Evolutionary conservation across 2,329 filamentous ascomycete species (phyloP), one percentile per base, ranked within the genome.

Genomic region (Colletotrichum euphorbiae): DNA sequence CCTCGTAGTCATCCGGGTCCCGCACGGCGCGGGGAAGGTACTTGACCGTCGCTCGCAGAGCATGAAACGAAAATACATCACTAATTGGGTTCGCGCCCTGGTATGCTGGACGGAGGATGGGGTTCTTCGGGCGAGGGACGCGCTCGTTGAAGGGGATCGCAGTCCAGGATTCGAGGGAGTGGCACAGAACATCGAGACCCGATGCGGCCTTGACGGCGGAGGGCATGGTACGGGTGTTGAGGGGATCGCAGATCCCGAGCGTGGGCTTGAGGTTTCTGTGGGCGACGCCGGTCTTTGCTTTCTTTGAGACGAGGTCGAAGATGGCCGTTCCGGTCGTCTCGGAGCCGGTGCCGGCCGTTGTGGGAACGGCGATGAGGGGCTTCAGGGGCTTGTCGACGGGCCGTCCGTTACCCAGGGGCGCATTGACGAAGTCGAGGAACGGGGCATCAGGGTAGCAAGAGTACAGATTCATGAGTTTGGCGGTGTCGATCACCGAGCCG

Each of bases 301-400:
- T 91, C 79, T 93, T 93, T 51, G 91, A 89, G 2, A 97, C 93
- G 0, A 99, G 87, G 75, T 99, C 96, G 78, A 99, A 99, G 80
- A 99, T 99, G 59, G 97, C 97, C 0, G 96, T 99, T 19, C 96
- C 97, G 0, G 96, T 99, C 1, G 96, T 99, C 80, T 99, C 96
- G 62, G 93, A 96, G 4, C 93, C 93, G 0, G 93, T 96, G 51
- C 93, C 93, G 13, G 93, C 92, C 1, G 93, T 96, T 1, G 93
- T 96, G 3, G 93, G 93, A 1, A 95, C 89, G 38, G 93, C 93
- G 55, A 96, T 90, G n/a, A 96, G 85, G 1, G 93, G 93, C 74
- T 87, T 89, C 15, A 96, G 82, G 36, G 88, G 85, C 71, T 88
- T 89, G 56, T 87, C 87, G 60, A 96, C 90, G 0, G 93, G 93